Conservation (phyloP, 139 green algal species). For the Eudorina sp. region DNA sequence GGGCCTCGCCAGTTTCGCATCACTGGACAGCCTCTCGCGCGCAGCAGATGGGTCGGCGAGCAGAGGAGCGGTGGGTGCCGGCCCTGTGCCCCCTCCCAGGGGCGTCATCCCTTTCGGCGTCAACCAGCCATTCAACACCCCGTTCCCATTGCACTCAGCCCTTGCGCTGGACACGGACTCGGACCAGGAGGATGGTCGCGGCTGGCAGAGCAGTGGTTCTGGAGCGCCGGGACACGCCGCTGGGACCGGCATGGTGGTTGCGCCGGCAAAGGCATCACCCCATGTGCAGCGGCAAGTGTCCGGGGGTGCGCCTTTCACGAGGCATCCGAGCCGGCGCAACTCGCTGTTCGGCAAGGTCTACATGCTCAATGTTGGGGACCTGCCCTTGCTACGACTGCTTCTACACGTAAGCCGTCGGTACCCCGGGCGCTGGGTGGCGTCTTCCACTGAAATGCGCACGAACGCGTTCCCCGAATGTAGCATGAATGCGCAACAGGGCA, state of each 20-base stretch:
- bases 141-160: not conserved
- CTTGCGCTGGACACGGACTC: not conserved
- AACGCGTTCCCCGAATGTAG: too few relatives aligned
- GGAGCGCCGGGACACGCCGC: not conserved
- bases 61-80: not conserved
- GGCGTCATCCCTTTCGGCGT: constrained; percentile 39
- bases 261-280: not conserved
- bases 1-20: not conserved
- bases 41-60: not conserved
- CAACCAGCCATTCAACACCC: not conserved
- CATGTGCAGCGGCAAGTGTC: constrained; percentile 22
- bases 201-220: not conserved
- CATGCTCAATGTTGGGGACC: constrained; percentile 51
- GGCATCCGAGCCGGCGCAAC: not conserved
- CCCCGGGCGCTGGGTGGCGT: too few relatives aligned
- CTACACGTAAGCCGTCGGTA: constrained; percentile 38
- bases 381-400: constrained; percentile 53
- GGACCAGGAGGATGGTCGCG: not conserved
- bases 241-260: not conserved
- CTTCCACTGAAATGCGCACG: too few relatives aligned
- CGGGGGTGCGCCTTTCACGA: not conserved
- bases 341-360: constrained; percentile 46
- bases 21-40: too few relatives aligned
- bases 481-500: too few relatives aligned
- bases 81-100: not conserved